Evolutionary conservation across 306 rosid species (phyloP).

Genomic region (Inga leiocalycina): DNA sequence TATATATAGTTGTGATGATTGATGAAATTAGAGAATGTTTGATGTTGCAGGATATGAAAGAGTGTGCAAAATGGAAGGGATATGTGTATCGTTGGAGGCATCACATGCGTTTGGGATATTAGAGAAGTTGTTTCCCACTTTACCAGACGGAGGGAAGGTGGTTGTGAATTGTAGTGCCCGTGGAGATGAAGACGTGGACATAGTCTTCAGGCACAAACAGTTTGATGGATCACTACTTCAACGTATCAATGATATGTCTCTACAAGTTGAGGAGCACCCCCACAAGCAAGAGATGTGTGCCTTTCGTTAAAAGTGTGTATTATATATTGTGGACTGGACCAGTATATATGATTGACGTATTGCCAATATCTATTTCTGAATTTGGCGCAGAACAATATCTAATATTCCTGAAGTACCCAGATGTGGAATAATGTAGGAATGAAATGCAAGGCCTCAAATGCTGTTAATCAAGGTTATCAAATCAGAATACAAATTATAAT

Average conservation of each 20-base stretch:
- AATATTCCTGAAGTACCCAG: too few relatives aligned
- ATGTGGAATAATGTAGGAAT: too few relatives aligned
- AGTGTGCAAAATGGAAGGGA: constrained; percentile 69
- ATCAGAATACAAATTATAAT: too few relatives aligned
- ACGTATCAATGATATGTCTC: neutral
- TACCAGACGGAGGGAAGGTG: constrained; percentile 40
- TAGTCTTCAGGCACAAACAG: constrained; percentile 25
- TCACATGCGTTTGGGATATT: constrained; percentile 71
- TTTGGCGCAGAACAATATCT: too few relatives aligned
- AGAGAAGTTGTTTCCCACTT: constrained; percentile 48
- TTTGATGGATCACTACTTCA: neutral
- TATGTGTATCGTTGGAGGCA: constrained; percentile 64
- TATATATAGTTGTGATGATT: too few relatives aligned
- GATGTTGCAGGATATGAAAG: constrained; percentile 48
- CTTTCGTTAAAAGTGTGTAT: neutral
- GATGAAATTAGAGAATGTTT: too few relatives aligned
- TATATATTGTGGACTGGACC: too few relatives aligned
- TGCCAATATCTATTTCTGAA: too few relatives aligned
- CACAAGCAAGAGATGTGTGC: neutral
- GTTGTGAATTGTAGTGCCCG: constrained; percentile 68
- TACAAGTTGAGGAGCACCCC: too few relatives aligned
- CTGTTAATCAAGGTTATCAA: too few relatives aligned
- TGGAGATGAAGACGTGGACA: constrained; percentile 62
- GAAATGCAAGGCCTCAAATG: too few relatives aligned
- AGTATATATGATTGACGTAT: too few relatives aligned